Evolutionary conservation across 495 filamentous ascomycete species (phyloP).

Genomic region (Haplographium delicatum): DNA sequence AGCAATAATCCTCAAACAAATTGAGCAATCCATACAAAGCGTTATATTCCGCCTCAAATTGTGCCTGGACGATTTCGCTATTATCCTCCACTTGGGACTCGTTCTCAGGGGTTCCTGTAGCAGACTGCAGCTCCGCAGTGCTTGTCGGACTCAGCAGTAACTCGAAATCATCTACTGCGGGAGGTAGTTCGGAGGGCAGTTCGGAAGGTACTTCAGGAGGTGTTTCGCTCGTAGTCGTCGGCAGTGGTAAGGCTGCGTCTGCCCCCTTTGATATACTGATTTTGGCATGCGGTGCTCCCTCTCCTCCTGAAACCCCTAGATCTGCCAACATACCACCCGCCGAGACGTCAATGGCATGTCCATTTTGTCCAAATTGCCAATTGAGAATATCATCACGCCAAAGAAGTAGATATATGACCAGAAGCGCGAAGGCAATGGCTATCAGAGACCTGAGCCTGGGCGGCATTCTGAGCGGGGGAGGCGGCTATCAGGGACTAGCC

Average conservation of each 20-base stretch:
- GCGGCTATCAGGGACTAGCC: background rate
- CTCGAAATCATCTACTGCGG: background rate
- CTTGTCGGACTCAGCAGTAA: background rate
- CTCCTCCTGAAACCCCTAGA: background rate
- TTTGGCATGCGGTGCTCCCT: background rate
- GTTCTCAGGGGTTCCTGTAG: background rate
- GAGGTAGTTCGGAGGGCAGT: background rate
- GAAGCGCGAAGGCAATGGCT: background rate
- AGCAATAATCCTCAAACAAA: background rate
- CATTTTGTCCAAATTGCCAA: background rate
- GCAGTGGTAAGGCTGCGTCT: background rate
- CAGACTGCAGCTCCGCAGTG: background rate
- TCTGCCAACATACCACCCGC: background rate
- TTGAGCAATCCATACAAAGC: constrained; percentile 19
- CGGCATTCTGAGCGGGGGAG: background rate
- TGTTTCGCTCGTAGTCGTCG: background rate
- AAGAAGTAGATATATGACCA: background rate
- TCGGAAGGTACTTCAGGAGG: background rate
- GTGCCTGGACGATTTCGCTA: constrained; percentile 1
- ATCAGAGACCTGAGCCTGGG: background rate
- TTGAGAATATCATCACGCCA: background rate
- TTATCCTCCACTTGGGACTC: background rate
- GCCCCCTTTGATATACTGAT: background rate
- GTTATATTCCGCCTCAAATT: constrained; percentile 38
- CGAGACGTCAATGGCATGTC: background rate